Evolutionary conservation across 1,284 basidiomycete species (phyloP), one percentile per base, ranked within the genome.

Genomic region (Ceratobasidium sp.): DNA sequence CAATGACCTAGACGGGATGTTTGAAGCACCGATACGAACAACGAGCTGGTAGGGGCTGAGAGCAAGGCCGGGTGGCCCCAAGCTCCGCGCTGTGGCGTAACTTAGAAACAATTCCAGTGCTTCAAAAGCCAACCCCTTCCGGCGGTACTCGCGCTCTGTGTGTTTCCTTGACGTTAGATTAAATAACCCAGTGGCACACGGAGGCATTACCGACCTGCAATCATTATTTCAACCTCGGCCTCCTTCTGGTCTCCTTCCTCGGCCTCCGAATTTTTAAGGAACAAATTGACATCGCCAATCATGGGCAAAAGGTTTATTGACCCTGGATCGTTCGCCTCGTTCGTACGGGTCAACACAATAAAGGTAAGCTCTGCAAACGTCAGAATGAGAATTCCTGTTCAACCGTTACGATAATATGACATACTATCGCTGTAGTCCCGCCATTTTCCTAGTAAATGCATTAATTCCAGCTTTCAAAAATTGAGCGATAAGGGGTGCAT

Each of bases 231-330:
- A 1, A 83, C 86, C 74, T 87, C 86, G 75, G 87, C 88, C 32
- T 85, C 84, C 35, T 85, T 81, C 35, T 26, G 46, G 61, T 77
- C 77, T 18, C 82, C 81, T 11, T 78, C 75, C 7, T 77, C 78
- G 6, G 75, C 75, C 77, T 77, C 3, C 81, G 79, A 14, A 82
- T 78, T 87, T 28, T 90, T 90, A 71, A 98, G 82, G 80, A 98
- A 98, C 32, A 98, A 82, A 79, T 98, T 98, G 49, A 96, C 94
- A 79, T 98, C 96, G 38, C 96, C 96, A 16, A 94, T 85, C 95
- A 98, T 96, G 11, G 85, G 86, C 26, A 89, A 83, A 4, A 79
- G 72, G n/a, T 77, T 69, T 13, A 88, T 76, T n/a, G 82, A 80
- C 13, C 82, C 80, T 1, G 76, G 74, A 23, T 26, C 74, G 47